A percentile compares a stretch with the other conserved stretches of the same genome.
These are phyloP conservation scores for Corynespora cassiicola DNA, from an alignment of 2,329 filamentous ascomycete genomes.

Conservation along the genomic window DNA sequence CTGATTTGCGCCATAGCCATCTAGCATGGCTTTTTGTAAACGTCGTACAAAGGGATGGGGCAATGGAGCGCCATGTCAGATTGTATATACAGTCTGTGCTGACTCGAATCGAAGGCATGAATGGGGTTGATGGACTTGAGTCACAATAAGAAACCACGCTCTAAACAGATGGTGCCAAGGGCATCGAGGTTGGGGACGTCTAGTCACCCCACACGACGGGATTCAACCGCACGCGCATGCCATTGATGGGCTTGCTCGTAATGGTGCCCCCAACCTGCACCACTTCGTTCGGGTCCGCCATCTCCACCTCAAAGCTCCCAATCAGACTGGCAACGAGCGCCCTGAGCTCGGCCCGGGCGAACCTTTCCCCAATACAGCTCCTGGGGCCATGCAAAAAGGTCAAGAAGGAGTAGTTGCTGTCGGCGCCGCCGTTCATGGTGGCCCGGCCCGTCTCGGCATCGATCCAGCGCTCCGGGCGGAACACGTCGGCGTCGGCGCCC, in stretches of 20 bases:
- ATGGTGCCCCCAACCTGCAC: constrained; percentile 41
- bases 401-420: constrained; percentile 49
- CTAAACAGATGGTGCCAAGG: too few relatives aligned
- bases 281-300: constrained; percentile 38
- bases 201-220: constrained; percentile 25
- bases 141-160: too few relatives aligned
- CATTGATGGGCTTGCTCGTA: constrained; percentile 46
- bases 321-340: constrained; percentile 44
- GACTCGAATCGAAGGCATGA: too few relatives aligned
- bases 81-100: too few relatives aligned
- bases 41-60: too few relatives aligned
- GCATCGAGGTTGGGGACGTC: too few relatives aligned
- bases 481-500: constrained; percentile 50
- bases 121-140: too few relatives aligned
- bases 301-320: constrained; percentile 39
- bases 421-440: constrained; percentile 47
- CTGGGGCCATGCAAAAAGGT: constrained; percentile 53
- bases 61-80: too few relatives aligned
- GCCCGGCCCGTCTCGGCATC: constrained; percentile 43
- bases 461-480: constrained; percentile 55
- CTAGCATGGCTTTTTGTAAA: too few relatives aligned
- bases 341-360: constrained; percentile 46
- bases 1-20: too few relatives aligned
- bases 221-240: constrained; percentile 43
- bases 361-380: constrained; percentile 47